Percentiles rank a stretch among this genome's conserved stretches.
Evolutionary conservation across 1,284 basidiomycete species (phyloP).

Genomic region (Meira nashicola): DNA sequence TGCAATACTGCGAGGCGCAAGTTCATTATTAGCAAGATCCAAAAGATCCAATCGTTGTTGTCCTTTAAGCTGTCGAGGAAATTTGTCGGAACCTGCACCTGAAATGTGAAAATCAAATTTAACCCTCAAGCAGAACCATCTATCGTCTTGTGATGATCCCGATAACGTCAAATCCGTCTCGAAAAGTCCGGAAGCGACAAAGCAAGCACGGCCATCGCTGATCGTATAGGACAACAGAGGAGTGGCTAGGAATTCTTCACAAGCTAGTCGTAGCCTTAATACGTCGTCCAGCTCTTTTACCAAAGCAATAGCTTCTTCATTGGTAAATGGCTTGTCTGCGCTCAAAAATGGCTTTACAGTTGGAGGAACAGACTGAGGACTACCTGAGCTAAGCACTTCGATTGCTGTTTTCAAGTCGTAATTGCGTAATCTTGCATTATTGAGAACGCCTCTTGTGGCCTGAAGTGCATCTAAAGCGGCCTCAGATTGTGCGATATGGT

Average conservation of each 20-base stretch:
- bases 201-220: slow-evolving; percentile 46
- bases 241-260: slow-evolving; percentile 47
- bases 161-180: slow-evolving; percentile 60
- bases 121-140: slow-evolving; percentile 47
- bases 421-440: slow-evolving; percentile 5
- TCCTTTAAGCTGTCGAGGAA: slow-evolving; percentile 32
- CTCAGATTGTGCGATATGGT: slow-evolving; percentile 8
- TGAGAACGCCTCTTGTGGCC: slow-evolving; percentile 23
- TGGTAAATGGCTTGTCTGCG: slow-evolving; percentile 64
- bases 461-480: slow-evolving; percentile 23
- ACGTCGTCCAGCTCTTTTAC: slow-evolving; percentile 69
- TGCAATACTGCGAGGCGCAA: slow-evolving; percentile 18
- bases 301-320: slow-evolving; percentile 64
- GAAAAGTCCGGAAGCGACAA: slow-evolving; percentile 1
- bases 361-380: slow-evolving; percentile 1
- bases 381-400: slow-evolving; percentile 1
- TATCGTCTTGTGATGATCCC: slow-evolving; percentile 57
- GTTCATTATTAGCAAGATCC: slow-evolving; percentile 32
- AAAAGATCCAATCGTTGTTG: slow-evolving; percentile 27
- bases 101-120: slow-evolving; percentile 35
- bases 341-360: slow-evolving; percentile 36
- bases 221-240: slow-evolving; percentile 63
- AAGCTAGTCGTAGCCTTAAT: slow-evolving; percentile 66
- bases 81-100: slow-evolving; percentile 26
- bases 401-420: slow-evolving; percentile 7